Evolutionary conservation across 2,329 filamentous ascomycete genomes (phyloP), one percentile per base, ranked within the genome.

Genomic region (Fusarium hainanense): DNA sequence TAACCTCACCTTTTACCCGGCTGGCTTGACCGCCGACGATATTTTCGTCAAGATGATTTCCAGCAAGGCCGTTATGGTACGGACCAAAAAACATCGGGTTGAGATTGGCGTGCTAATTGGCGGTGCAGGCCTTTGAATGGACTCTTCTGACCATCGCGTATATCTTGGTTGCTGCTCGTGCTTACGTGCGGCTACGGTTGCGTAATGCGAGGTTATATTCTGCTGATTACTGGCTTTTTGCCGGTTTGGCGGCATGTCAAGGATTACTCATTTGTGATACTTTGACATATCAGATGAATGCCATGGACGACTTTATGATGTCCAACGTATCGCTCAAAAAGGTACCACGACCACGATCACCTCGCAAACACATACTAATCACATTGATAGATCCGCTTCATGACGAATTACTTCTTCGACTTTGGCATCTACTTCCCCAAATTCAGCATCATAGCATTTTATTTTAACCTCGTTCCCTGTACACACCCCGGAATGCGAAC

Each of bases 371-470:
- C 2, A 18, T 12, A 10, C 25, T 57, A 0, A 18, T 11, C 4
- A 8, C 6, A 0, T 4, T 3, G 8, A 7, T 10, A 63, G 59
- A 47, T 56, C 1, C 58, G 60, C 6, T 63, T 63, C 3, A 48
- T 42, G 1, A 63, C 59, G 6, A 63, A 63, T 23, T 61, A 63
- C 4, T 47, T 63, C 5, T 63, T 63, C 41, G 59, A 63, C 10
- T 47, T 43, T 2, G 59, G 59, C 27, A 63, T 63, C 3, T 63
- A 63, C 58, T 63, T 63, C 7, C 59, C 59, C 1, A 63, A 63
- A 18, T 63, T 63, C 13, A 63, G 59, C 8, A 63, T 63, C 5
- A 63, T 63, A 16, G 42, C 58, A 1, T 63, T 63, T 7, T 63
- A 63, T 12, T 47, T 46, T 4, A 62, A 63, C 8, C 34, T 63